Evolutionary conservation across 208 protist species (phyloP).

Genomic region (Histomonas meleagridis): DNA sequence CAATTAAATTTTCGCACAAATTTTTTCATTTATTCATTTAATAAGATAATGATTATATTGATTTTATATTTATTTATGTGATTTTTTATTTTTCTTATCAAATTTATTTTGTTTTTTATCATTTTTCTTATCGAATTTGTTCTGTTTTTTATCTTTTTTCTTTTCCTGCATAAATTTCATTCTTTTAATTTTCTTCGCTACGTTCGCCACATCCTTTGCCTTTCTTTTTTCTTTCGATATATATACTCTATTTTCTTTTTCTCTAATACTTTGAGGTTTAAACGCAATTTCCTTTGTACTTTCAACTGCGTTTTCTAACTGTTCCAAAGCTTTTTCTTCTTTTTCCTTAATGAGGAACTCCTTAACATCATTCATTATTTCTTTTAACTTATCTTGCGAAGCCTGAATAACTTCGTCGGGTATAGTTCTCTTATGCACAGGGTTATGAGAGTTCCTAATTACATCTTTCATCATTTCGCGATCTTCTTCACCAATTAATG

Average conservation of each 20-base stretch:
- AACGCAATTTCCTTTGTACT: not conserved
- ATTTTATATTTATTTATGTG: too few relatives aligned
- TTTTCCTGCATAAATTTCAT: slow-evolving; percentile 24
- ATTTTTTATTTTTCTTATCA: too few relatives aligned
- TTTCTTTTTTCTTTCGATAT: not conserved
- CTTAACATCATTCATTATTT: not conserved
- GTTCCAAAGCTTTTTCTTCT: slow-evolving; percentile 9
- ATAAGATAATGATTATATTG: too few relatives aligned
- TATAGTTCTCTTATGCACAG: not conserved
- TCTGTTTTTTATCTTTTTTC: not conserved
- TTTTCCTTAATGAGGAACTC: not conserved
- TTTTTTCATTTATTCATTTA: too few relatives aligned
- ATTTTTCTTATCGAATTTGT: slow-evolving; percentile 26
- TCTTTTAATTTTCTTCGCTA: not conserved
- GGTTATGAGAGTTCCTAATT: not conserved
- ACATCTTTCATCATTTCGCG: not conserved
- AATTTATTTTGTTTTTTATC: too few relatives aligned
- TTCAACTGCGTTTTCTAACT: not conserved
- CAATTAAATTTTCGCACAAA: too few relatives aligned
- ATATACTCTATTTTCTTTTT: not conserved
- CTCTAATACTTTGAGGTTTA: not conserved
- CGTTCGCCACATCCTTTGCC: not conserved
- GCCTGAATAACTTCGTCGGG: not conserved
- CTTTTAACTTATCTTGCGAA: not conserved
- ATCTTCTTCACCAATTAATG: slow-evolving; percentile 51